Conservation (phyloP, 2,329 filamentous ascomycete genomes). For the Coniochaeta sp. region DNA sequence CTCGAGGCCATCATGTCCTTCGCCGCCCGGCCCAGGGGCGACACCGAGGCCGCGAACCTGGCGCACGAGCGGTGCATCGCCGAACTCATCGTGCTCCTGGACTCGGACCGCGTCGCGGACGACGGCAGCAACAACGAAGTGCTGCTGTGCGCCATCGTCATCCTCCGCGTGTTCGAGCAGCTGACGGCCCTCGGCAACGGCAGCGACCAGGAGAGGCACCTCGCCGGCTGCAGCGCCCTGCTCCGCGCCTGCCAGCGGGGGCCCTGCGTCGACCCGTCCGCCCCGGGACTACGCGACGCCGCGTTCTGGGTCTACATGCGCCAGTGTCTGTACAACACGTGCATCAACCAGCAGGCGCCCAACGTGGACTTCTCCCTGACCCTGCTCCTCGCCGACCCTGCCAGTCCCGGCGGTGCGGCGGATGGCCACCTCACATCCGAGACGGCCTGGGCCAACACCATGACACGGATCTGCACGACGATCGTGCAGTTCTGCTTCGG, state of each 20-base stretch:
- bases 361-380: background rate
- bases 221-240: conserved; percentile 1
- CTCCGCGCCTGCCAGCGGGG: background rate
- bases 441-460: background rate
- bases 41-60: background rate
- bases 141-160: background rate
- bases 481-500: conserved; percentile 1
- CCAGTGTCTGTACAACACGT: background rate
- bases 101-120: background rate
- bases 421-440: background rate
- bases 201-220: background rate
- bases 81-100: background rate
- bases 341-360: conserved; percentile 1
- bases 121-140: too few species aligned
- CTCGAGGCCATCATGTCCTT: conserved; percentile 2
- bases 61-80: background rate
- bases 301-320: conserved; percentile 2
- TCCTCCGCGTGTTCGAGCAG: conserved; percentile 1
- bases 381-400: background rate
- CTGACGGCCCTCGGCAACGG: conserved; percentile 1
- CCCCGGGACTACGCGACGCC: background rate
- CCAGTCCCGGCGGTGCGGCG: background rate
- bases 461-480: background rate
- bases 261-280: background rate
- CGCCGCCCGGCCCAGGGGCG: background rate